A percentile compares a stretch with the other conserved stretches of the same genome.
These are phyloP conservation scores for Vaccinium macrocarpon DNA, from an alignment of 148 eudicot genomes.

Conservation along the genomic window DNA sequence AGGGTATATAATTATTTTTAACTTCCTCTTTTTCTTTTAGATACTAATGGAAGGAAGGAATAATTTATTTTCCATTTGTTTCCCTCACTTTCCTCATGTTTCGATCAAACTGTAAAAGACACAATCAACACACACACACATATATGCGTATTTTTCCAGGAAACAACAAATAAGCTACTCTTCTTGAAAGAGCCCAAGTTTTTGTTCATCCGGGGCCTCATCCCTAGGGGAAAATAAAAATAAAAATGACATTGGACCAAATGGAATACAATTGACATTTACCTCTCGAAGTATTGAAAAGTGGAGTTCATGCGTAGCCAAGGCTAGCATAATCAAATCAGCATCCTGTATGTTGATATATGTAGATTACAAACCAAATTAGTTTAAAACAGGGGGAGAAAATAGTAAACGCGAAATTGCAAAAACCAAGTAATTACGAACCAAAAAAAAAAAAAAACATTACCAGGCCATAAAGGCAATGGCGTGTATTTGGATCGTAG, in stretches of 20 bases:
- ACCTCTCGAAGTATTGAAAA: constrained; percentile 52
- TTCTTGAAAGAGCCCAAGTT: no score
- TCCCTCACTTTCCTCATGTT: no score
- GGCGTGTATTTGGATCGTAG: constrained; percentile 42
- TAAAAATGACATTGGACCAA: neutral
- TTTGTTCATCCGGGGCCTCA: no score
- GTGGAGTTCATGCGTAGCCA: constrained; percentile 45
- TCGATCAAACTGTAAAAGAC: no score
- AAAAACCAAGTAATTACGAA: neutral
- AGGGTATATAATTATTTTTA: no score
- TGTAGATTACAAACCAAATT: neutral
- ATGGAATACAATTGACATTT: neutral
- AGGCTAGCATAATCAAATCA: constrained; percentile 44
- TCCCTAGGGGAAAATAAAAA: neutral
- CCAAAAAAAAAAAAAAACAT: neutral
- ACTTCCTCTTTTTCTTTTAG: no score
- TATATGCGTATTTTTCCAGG: no score
- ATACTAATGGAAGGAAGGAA: no score
- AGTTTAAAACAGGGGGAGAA: neutral
- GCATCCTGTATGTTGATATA: constrained; percentile 38
- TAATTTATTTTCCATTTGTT: no score
- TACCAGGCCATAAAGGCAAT: constrained; percentile 50
- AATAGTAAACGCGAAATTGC: neutral
- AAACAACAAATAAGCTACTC: no score
- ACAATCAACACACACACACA: no score